Percentiles rank a stretch among this genome's conserved stretches.
phyloP scores from a whole-genome alignment of 2,329 filamentous ascomycete genomes.

The Trichoderma gracile region DNA sequence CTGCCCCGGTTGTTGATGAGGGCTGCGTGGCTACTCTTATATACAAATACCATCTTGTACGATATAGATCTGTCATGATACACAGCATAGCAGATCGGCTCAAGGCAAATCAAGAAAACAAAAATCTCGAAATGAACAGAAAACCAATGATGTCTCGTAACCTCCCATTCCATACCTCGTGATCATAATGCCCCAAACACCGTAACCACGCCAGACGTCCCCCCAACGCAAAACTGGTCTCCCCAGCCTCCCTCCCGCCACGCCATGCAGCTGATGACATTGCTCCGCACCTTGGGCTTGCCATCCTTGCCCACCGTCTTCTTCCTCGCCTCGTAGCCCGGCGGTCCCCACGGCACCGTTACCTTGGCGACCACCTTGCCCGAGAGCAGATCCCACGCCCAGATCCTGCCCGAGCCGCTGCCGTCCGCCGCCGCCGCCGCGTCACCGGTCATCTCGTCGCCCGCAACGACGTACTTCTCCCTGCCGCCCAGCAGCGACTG shows the following conservation, averaged over 20 bases:
- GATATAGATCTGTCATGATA: not conserved
- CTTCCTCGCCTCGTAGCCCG: constrained; percentile 45
- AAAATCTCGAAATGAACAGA: not conserved
- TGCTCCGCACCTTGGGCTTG: constrained; percentile 59
- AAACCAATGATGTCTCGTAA: not conserved
- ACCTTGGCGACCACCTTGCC: constrained; percentile 68
- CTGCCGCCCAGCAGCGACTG: constrained; percentile 72
- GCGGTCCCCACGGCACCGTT: constrained; percentile 57
- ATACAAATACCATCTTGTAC: not conserved
- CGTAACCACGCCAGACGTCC: constrained; percentile 65
- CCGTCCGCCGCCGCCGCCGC: constrained; percentile 15
- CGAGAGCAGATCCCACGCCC: constrained; percentile 82
- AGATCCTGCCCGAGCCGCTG: constrained; percentile 59
- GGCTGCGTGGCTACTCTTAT: not conserved
- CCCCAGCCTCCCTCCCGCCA: constrained; percentile 65
- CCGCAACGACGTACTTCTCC: constrained; percentile 77
- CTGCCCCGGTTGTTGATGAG: too few relatives aligned
- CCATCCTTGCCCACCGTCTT: constrained; percentile 60
- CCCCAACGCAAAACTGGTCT: constrained; percentile 65
- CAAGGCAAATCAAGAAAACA: not conserved
- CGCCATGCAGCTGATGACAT: constrained; percentile 62
- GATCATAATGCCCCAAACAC: constrained; percentile 53
- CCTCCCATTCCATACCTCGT: not conserved
- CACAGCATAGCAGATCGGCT: not conserved
- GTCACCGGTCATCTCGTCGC: constrained; percentile 64